phyloP scores from a whole-genome alignment of 225 moss, liverwort and hornwort genomes.

The Ulota crispa region DNA sequence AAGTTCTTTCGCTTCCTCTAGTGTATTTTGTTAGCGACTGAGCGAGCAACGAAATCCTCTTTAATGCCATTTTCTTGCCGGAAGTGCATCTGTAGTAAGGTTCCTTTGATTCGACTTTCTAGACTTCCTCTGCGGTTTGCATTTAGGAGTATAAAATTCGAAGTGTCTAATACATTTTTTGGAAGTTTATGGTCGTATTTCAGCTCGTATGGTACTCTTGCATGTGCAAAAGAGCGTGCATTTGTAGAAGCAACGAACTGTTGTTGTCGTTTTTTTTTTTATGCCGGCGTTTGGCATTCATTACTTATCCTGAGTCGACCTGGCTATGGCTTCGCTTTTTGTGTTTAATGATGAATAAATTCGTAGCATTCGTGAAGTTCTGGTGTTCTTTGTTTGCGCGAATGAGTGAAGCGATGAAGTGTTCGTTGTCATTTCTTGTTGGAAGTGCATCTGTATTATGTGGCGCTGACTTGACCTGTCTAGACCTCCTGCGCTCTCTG shows the following conservation, averaged over 20 bases:
- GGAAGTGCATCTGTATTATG: neutral
- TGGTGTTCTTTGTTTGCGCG: neutral
- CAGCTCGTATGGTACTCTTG: neutral
- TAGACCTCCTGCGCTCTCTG: neutral
- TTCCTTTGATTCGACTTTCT: constrained; percentile 3
- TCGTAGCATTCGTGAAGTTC: neutral
- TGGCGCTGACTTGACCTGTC: constrained; percentile 4
- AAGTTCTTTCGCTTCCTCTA: neutral
- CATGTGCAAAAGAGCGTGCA: neutral
- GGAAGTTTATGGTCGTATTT: neutral
- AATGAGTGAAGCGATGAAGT: neutral
- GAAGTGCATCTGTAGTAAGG: neutral
- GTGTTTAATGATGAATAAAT: neutral
- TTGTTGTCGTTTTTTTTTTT: neutral
- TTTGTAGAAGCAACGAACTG: neutral
- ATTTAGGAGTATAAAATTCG: neutral
- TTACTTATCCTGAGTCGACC: neutral
- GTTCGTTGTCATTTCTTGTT: neutral
- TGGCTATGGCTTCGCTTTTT: neutral
- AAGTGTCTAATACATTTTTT: neutral
- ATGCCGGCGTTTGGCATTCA: neutral
- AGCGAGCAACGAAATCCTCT: neutral
- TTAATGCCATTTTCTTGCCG: neutral
- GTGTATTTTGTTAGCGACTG: neutral
- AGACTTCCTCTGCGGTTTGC: neutral